Conservation (phyloP, 148 eudicot genomes). For the Selenicereus undatus region DNA sequence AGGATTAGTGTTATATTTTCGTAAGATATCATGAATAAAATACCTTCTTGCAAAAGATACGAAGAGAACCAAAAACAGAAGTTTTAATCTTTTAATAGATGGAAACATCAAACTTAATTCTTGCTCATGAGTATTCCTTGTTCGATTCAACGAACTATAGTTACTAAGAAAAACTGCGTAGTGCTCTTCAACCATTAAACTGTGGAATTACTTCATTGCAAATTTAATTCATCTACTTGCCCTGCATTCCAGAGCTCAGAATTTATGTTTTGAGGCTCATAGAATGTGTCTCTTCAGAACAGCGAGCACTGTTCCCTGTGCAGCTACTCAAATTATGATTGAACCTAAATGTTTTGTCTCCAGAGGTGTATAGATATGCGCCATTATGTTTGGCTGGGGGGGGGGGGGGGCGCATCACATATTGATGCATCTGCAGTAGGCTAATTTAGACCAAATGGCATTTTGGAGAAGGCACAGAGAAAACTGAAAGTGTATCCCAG, state of each 20-base stretch:
- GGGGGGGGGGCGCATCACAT: background rate
- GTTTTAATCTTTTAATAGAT: background rate
- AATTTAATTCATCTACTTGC: background rate
- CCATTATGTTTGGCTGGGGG: background rate
- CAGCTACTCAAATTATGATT: background rate
- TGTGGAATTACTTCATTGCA: background rate
- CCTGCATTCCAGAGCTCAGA: background rate
- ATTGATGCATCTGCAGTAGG: background rate
- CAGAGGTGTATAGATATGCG: background rate
- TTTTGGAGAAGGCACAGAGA: background rate
- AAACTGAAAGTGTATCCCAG: background rate
- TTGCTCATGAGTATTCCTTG: background rate
- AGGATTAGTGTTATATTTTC: conserved; percentile 28
- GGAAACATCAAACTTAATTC: background rate
- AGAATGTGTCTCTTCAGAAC: background rate
- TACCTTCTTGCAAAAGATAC: background rate
- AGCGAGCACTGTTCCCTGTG: background rate
- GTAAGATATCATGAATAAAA: background rate
- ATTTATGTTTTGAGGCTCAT: background rate
- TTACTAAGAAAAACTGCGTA: background rate
- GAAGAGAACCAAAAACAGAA: background rate
- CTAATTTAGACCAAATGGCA: background rate
- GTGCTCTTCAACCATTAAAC: background rate
- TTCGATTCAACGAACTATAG: background rate
- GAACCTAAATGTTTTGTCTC: background rate